These are phyloP conservation scores for Orbilia ellipsospora DNA, from an alignment of 2,329 filamentous ascomycete genomes.

Conservation along the genomic window DNA sequence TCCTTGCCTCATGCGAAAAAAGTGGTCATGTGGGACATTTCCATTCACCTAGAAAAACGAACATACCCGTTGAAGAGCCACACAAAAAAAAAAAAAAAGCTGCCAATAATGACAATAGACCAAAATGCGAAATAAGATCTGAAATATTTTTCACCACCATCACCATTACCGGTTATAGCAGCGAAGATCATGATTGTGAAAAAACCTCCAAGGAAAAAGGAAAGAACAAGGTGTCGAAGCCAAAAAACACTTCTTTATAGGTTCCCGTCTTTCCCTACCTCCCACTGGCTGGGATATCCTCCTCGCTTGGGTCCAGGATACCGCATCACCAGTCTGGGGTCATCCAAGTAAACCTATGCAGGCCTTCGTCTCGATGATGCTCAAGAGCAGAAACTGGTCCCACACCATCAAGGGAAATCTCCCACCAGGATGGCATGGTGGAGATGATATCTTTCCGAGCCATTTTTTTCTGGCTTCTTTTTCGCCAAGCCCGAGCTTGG, in stretches of 20 bases:
- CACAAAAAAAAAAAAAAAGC: constrained; percentile 3
- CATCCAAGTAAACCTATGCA: constrained; percentile 51
- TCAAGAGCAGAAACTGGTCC: constrained; percentile 25
- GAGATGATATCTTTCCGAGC: constrained; percentile 48
- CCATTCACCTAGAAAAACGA: constrained; percentile 13
- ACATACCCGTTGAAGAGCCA: neutral
- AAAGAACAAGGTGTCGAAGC: constrained; percentile 22
- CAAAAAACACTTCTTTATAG: constrained; percentile 11
- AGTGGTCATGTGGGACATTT: constrained; percentile 54
- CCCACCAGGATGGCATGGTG: constrained; percentile 32
- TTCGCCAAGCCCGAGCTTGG: constrained; percentile 35
- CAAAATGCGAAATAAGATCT: too few species aligned
- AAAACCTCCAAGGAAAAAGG: constrained; percentile 4
- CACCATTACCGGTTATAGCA: constrained; percentile 13
- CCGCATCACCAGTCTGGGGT: constrained; percentile 41
- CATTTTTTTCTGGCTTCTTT: constrained; percentile 28
- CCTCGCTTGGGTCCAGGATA: constrained; percentile 54
- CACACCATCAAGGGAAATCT: constrained; percentile 45
- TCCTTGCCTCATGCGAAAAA: constrained; percentile 18
- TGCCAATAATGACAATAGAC: too few species aligned
- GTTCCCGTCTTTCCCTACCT: constrained; percentile 48
- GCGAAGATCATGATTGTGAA: constrained; percentile 37
- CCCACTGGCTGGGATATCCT: constrained; percentile 52
- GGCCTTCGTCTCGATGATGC: constrained; percentile 54
- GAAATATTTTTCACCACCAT: too few species aligned